Evolutionary conservation across 495 filamentous ascomycete species (phyloP).

Genomic region (Neurospora sublineolata): DNA sequence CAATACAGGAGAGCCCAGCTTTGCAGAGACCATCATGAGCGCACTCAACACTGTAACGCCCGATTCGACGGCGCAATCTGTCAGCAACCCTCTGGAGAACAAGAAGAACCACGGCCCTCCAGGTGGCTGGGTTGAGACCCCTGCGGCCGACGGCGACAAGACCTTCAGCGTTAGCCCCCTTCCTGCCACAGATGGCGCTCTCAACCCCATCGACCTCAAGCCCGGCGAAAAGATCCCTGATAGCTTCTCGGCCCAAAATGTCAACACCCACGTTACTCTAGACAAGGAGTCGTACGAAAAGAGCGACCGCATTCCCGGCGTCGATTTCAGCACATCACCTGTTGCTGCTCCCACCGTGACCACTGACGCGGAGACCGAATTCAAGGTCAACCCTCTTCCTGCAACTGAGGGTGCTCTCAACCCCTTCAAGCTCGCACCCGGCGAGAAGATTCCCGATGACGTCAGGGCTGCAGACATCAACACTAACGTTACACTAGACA

Average conservation of each 20-base stretch:
- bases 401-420: slow-evolving; percentile 69
- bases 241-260: slow-evolving; percentile 38
- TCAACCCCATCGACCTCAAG: slow-evolving; percentile 63
- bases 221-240: slow-evolving; percentile 71
- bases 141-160: slow-evolving; percentile 37
- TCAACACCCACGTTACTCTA: slow-evolving; percentile 48
- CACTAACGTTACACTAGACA: slow-evolving; percentile 59
- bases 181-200: slow-evolving; percentile 59
- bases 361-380: slow-evolving; percentile 14
- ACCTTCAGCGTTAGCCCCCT: slow-evolving; percentile 52
- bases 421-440: slow-evolving; percentile 66
- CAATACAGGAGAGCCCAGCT: slow-evolving; percentile 23
- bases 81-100: slow-evolving; percentile 55
- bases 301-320: slow-evolving; percentile 40
- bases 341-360: neutral
- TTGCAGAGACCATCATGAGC: slow-evolving; percentile 47
- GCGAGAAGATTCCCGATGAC: slow-evolving; percentile 61
- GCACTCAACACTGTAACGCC: slow-evolving; percentile 44
- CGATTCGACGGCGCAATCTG: slow-evolving; percentile 61
- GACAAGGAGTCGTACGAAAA: slow-evolving; percentile 72
- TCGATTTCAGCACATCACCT: slow-evolving; percentile 13
- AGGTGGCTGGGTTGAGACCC: slow-evolving; percentile 72
- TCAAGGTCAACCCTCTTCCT: slow-evolving; percentile 64
- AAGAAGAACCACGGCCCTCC: slow-evolving; percentile 30
- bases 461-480: slow-evolving; percentile 43